Conservation (phyloP, 345 rosid genomes). For the Camelina sativa region DNA sequence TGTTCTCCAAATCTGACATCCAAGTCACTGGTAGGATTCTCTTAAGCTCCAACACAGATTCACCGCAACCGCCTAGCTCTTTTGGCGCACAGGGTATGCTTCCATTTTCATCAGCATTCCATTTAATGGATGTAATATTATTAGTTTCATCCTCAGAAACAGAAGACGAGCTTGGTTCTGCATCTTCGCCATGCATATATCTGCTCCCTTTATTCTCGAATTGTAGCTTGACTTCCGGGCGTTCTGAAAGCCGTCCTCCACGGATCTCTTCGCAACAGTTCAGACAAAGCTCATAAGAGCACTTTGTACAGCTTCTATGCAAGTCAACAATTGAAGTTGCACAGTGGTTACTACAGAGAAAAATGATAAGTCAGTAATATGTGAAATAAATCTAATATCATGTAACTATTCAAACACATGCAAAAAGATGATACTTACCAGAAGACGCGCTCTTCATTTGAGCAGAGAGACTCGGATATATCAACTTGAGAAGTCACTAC, state of each 20-base stretch:
- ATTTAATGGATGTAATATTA: slow-evolving; percentile 35
- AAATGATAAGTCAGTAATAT: neutral
- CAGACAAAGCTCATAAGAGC: slow-evolving; percentile 83
- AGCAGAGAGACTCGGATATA: slow-evolving; percentile 55
- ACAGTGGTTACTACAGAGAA: slow-evolving; percentile 71
- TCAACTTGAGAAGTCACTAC: slow-evolving; percentile 44
- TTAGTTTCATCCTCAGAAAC: slow-evolving; percentile 32
- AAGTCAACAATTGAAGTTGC: slow-evolving; percentile 93
- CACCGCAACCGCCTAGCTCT: slow-evolving; percentile 80
- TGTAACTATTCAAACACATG: slow-evolving; percentile 1
- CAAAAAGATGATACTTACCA: slow-evolving; percentile 56
- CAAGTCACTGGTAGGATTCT: slow-evolving; percentile 60
- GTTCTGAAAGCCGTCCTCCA: slow-evolving; percentile 50
- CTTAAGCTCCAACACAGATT: slow-evolving; percentile 66
- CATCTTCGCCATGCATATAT: slow-evolving; percentile 84
- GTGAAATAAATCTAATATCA: slow-evolving; percentile 3
- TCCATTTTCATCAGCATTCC: slow-evolving; percentile 62
- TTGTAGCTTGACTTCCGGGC: slow-evolving; percentile 49
- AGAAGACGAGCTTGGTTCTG: slow-evolving; percentile 37
- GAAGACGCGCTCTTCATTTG: slow-evolving; percentile 76
- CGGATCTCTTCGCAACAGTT: slow-evolving; percentile 85
- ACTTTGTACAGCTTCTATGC: slow-evolving; percentile 80
- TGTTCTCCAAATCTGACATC: slow-evolving; percentile 59
- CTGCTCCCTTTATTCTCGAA: slow-evolving; percentile 59
- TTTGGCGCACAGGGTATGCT: slow-evolving; percentile 67